Percentiles rank a stretch among this genome's conserved stretches.
Evolutionary conservation across 2,329 filamentous ascomycete species (phyloP).

Genomic region (Lasiodiplodia citricola): DNA sequence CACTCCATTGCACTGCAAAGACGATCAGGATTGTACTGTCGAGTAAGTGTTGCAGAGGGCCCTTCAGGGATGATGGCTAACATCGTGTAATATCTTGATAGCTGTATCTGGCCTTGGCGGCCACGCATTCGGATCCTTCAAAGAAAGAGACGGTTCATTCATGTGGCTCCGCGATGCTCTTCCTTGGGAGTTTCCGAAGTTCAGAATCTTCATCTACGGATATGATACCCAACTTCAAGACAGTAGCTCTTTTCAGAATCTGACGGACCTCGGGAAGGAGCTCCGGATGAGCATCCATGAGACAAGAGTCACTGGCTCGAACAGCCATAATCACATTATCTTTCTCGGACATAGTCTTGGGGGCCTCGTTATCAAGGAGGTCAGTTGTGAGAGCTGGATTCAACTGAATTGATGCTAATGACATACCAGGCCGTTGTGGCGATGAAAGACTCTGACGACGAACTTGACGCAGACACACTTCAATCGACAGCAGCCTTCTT

Average conservation of each 20-base stretch:
- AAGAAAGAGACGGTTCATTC: constrained; percentile 31
- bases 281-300: neutral
- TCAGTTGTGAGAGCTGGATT: neutral
- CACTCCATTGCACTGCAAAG: constrained; percentile 5
- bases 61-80: neutral
- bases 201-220: constrained; percentile 37
- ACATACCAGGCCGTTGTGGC: neutral
- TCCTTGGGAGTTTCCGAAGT: constrained; percentile 31
- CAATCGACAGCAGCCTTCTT: neutral
- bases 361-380: constrained; percentile 11
- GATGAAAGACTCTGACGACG: neutral
- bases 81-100: constrained; percentile 21
- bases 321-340: neutral
- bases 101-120: constrained; percentile 33
- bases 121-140: constrained; percentile 42
- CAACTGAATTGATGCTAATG: rapidly evolving
- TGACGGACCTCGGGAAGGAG: neutral
- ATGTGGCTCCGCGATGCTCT: constrained; percentile 42
- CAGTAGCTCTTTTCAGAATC: neutral
- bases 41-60: neutral
- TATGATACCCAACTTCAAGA: constrained; percentile 29
- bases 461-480: neutral
- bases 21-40: neutral
- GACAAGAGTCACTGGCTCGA: neutral
- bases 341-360: constrained; percentile 6